Percentiles rank a stretch among this genome's conserved stretches.
These are phyloP conservation scores for Aspergillus nanangensis DNA, from an alignment of 495 filamentous ascomycete genomes.

Conservation along the genomic window DNA sequence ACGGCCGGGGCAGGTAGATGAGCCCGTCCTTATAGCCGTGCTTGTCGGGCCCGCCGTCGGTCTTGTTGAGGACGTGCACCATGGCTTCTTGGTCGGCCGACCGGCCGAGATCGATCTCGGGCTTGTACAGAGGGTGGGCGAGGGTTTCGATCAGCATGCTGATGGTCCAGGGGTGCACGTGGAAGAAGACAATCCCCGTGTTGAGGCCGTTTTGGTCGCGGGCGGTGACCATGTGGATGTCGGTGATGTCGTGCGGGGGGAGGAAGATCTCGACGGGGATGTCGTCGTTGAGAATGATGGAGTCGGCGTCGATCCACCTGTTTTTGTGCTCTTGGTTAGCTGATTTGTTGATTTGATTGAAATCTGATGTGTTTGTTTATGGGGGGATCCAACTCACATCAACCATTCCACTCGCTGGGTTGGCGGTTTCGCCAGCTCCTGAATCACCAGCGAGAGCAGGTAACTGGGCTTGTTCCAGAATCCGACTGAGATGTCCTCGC, in stretches of 20 bases:
- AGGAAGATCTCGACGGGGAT: constrained; percentile 42
- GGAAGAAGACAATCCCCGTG: constrained; percentile 31
- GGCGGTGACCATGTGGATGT: constrained; percentile 35
- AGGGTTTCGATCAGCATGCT: constrained; percentile 30
- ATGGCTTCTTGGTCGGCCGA: constrained; percentile 33
- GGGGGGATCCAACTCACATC: too few species aligned
- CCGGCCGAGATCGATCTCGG: constrained; percentile 21
- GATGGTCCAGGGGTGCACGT: constrained; percentile 36
- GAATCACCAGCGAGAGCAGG: constrained; percentile 32
- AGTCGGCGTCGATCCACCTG: constrained; percentile 43
- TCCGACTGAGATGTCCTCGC: constrained; percentile 26
- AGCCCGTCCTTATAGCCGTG: constrained; percentile 19
- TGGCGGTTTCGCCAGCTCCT: constrained; percentile 36
- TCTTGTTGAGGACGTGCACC: constrained; percentile 21
- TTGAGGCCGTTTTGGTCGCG: constrained; percentile 31
- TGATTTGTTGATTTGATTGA: too few species aligned
- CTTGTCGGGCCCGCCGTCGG: constrained; percentile 11
- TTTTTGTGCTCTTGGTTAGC: too few species aligned
- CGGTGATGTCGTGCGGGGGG: constrained; percentile 32
- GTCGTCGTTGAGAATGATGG: constrained; percentile 36
- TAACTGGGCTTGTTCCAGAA: constrained; percentile 42
- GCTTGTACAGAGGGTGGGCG: constrained; percentile 25
- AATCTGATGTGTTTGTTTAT: too few species aligned
- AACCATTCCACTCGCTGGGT: constrained; percentile 38
- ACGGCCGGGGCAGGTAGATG: constrained; percentile 31